Conservation (phyloP, 495 filamentous ascomycete genomes). For the Amphirosellinia nigrospora region DNA sequence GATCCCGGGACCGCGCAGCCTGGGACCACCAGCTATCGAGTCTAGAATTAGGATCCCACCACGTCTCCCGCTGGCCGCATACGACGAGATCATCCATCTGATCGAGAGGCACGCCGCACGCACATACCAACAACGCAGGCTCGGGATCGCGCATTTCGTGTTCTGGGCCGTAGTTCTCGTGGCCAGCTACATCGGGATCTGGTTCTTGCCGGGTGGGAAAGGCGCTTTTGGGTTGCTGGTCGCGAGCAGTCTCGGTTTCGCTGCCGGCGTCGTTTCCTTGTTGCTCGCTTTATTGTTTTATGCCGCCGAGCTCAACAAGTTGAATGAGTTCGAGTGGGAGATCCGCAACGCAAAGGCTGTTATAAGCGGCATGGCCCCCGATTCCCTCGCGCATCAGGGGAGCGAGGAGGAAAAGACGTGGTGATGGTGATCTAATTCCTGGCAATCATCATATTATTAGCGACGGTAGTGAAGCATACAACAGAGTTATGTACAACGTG, state of each 20-base stretch:
- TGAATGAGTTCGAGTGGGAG: slow-evolving; percentile 97
- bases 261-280: slow-evolving; percentile 79
- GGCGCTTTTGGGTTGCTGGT: slow-evolving; percentile 82
- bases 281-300: slow-evolving; percentile 88
- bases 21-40: slow-evolving; percentile 33
- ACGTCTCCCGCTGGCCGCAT: slow-evolving; percentile 51
- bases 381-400: slow-evolving; percentile 31
- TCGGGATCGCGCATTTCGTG: slow-evolving; percentile 75
- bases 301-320: slow-evolving; percentile 75
- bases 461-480: too few species aligned
- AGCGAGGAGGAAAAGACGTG: slow-evolving; percentile 31
- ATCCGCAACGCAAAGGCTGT: slow-evolving; percentile 68
- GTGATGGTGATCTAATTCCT: slow-evolving; percentile 12
- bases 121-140: slow-evolving; percentile 70
- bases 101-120: slow-evolving; percentile 69
- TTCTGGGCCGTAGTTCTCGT: slow-evolving; percentile 67
- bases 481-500: neutral
- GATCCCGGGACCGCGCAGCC: slow-evolving; percentile 31
- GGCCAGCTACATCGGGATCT: slow-evolving; percentile 78
- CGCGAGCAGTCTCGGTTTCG: slow-evolving; percentile 75
- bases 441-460: neutral
- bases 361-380: slow-evolving; percentile 34
- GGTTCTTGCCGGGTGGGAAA: slow-evolving; percentile 79
- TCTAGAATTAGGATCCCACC: slow-evolving; percentile 29
- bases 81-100: slow-evolving; percentile 75